These are phyloP conservation scores for Fusarium nanum DNA, from an alignment of 2,329 filamentous ascomycete genomes.

Conservation along the genomic window DNA sequence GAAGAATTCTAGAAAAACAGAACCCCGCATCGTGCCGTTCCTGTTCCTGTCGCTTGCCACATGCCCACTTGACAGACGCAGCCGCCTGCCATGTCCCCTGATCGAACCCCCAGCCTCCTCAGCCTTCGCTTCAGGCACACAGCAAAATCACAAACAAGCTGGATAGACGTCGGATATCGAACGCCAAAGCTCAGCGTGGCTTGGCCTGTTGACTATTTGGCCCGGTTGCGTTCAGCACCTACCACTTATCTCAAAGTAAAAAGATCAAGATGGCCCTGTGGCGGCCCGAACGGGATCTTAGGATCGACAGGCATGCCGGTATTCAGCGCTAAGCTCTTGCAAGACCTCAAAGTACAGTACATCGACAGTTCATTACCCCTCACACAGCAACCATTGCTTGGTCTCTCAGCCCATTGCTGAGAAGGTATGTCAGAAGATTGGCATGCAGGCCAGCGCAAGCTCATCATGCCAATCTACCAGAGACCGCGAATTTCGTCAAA, in stretches of 20 bases:
- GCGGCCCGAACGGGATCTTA: conserved; percentile 45
- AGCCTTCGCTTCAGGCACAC: conserved; percentile 4
- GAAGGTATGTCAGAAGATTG: background rate
- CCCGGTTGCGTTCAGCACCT: background rate
- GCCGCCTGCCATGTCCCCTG: conserved; percentile 20
- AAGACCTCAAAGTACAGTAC: conserved; percentile 10
- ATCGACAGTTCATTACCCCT: background rate
- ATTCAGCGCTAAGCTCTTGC: conserved; percentile 36
- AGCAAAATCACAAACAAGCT: background rate
- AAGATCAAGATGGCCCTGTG: conserved; percentile 28
- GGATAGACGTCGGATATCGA: background rate
- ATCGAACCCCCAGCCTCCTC: conserved; percentile 1
- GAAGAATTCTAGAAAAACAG: conserved; percentile 47
- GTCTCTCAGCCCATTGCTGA: background rate
- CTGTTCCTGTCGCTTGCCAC: conserved; percentile 36
- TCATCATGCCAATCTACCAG: background rate
- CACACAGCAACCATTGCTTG: background rate
- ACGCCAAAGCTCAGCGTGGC: background rate
- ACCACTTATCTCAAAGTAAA: conserved; percentile 2
- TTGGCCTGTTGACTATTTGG: conserved; percentile 4
- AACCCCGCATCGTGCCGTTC: conserved; percentile 41
- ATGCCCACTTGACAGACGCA: conserved; percentile 26
- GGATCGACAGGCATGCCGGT: conserved; percentile 42
- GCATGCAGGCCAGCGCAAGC: background rate
- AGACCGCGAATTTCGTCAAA: background rate